phyloP scores from a whole-genome alignment of 371 early-diverging fungal genomes.

The Zychaea mexicana region DNA sequence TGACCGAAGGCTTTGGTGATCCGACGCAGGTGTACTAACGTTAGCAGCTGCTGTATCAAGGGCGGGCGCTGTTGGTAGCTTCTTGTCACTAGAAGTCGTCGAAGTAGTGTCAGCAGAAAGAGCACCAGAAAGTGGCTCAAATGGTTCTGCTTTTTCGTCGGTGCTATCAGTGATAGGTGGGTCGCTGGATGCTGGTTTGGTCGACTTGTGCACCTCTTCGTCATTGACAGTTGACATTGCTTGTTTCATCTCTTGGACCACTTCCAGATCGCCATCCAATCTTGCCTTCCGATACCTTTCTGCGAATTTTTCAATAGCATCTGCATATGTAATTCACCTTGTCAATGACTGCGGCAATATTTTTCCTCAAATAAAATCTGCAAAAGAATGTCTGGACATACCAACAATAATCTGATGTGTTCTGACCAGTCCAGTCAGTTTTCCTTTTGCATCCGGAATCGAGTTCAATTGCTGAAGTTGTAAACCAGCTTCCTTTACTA shows the following conservation, averaged over 20 bases:
- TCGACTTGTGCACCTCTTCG: neutral
- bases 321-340: constrained; percentile 2
- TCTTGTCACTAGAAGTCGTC: neutral
- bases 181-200: neutral
- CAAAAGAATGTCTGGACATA: constrained; percentile 11
- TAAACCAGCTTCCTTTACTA: constrained; percentile 45
- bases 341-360: no score
- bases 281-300: constrained; percentile 19
- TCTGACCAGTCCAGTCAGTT: constrained; percentile 44
- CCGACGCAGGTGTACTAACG: neutral
- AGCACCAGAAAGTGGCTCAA: neutral
- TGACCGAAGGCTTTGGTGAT: constrained; percentile 16
- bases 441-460: constrained; percentile 48
- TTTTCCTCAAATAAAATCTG: neutral
- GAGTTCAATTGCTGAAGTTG: constrained; percentile 53
- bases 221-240: constrained; percentile 29
- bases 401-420: constrained; percentile 56
- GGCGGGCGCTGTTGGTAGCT: neutral
- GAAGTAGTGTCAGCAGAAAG: neutral
- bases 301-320: constrained; percentile 27
- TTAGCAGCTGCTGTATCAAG: neutral
- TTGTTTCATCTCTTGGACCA: constrained; percentile 34
- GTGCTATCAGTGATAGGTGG: neutral
- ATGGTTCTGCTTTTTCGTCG: neutral
- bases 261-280: constrained; percentile 16